Evolutionary conservation across 495 filamentous ascomycete species (phyloP), one percentile per base, ranked within the genome.

Genomic region (Neurospora hispaniola): DNA sequence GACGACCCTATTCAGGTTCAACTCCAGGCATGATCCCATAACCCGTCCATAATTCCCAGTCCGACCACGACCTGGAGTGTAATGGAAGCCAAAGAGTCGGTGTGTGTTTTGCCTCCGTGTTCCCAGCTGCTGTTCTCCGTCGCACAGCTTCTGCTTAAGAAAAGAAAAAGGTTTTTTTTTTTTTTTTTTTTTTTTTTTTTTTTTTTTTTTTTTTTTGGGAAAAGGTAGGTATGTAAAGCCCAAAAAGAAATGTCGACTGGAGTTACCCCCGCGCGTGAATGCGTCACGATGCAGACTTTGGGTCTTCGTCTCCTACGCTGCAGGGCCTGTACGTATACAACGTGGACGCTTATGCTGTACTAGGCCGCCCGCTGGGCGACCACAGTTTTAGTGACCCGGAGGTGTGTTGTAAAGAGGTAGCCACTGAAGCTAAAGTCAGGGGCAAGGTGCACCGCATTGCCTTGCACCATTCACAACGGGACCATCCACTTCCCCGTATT

Each of bases 41-140:
- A 59, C 20, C 20, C 48, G 14, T 59, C 11, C 40, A 54, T 40
- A 38, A 42, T 42, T 42, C 41, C 41, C 41, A 42, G 41, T 10
- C 41, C 41, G 11, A 18, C 70, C 72, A 59, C 74, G 70, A 72
- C 39, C 23, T 70, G 75, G 66, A 27, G 12, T 16, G 20, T 16
- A 72, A 43, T 40, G 46, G 27, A 71, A 59, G 40, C 27, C n/a
- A 44, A 73, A 73, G 71, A 69, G 71, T 73, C 71, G 71, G 71
- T 73, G 72, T 70, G 39, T 71, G 72, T 54, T 38, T 73, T 42
- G 72, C 42, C 27, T 66, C 54, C 54, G 27, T 66, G 54, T 66
- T 35, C 54, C 54, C 14, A 35, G 54, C 54, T 35, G 54, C 16
- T 62, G 54, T 62, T 35, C 54, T 62, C 54, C 54, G 54, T 62